Percentiles rank a stretch among this genome's conserved stretches.
These are phyloP conservation scores for Cardiospermum halicacabum DNA, from an alignment of 345 rosid genomes.

Conservation along the genomic window DNA sequence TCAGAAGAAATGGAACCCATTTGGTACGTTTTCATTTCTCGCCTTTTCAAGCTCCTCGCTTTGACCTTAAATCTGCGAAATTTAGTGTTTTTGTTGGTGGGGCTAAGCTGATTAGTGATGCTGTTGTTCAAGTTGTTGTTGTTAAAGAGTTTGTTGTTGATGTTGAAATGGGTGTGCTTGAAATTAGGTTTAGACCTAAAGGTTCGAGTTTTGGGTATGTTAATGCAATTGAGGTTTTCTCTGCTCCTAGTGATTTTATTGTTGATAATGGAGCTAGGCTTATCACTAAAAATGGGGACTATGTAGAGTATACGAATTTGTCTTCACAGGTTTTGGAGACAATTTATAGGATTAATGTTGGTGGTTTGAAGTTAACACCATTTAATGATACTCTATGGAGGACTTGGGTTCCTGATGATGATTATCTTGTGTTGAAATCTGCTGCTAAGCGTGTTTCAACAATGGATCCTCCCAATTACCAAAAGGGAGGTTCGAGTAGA, in stretches of 20 bases:
- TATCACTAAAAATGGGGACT: constrained; percentile 33
- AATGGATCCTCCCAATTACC: constrained; percentile 59
- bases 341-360: constrained; percentile 79
- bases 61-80: constrained; percentile 44
- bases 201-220: constrained; percentile 56
- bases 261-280: constrained; percentile 60
- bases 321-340: constrained; percentile 67
- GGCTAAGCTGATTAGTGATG: constrained; percentile 36
- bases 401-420: constrained; percentile 87
- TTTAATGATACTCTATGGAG: constrained; percentile 94
- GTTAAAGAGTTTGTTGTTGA: constrained; percentile 55
- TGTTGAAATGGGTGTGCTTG: constrained; percentile 33
- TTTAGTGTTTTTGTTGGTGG: constrained; percentile 58
- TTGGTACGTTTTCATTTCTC: constrained; percentile 94
- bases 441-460: constrained; percentile 63
- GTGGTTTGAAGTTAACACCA: constrained; percentile 74
- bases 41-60: constrained; percentile 52
- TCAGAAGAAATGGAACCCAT: constrained; percentile 50
- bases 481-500: constrained; percentile 54
- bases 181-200: constrained; percentile 46
- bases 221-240: constrained; percentile 73
- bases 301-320: constrained; percentile 45
- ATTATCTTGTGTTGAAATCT: constrained; percentile 46
- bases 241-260: constrained; percentile 62
- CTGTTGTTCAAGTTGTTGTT: constrained; percentile 30